Conservation (phyloP, 208 protist genomes). For the Trypanosomatidae sp. region DNA sequence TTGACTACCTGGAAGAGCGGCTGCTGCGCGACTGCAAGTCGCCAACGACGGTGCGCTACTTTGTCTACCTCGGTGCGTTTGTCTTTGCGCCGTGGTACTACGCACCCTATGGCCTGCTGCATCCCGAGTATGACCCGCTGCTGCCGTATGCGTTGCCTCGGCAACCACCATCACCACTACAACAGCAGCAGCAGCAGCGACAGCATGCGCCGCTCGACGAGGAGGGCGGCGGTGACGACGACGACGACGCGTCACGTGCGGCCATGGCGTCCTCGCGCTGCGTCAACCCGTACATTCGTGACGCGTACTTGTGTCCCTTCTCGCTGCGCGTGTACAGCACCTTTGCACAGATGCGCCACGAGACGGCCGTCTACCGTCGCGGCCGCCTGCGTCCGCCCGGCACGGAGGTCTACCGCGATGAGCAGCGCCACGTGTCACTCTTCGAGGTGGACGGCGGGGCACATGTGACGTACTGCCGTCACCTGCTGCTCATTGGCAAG, state of each 20-base stretch:
- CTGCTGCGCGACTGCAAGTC: slow-evolving; percentile 67
- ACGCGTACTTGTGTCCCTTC: slow-evolving; percentile 79
- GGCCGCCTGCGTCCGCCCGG: slow-evolving; percentile 55
- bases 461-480: slow-evolving; percentile 65
- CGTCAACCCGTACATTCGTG: slow-evolving; percentile 52
- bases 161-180: not conserved
- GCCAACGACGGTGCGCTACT: slow-evolving; percentile 67
- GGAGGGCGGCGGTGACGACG: not conserved
- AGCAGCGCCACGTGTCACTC: slow-evolving; percentile 45
- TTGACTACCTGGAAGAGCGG: slow-evolving; percentile 77
- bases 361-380: slow-evolving; percentile 40
- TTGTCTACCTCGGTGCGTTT: slow-evolving; percentile 51
- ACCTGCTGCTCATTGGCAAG: slow-evolving; percentile 78
- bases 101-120: slow-evolving; percentile 63
- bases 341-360: slow-evolving; percentile 51
- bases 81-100: slow-evolving; percentile 83
- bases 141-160: slow-evolving; percentile 4
- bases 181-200: not conserved
- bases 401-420: slow-evolving; percentile 70
- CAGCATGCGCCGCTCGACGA: not conserved
- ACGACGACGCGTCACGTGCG: too few species aligned
- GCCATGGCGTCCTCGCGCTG: too few species aligned
- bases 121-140: slow-evolving; percentile 51
- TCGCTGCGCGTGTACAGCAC: slow-evolving; percentile 65
- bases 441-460: slow-evolving; percentile 77